Conservation (phyloP, 805 yeast species). For the Kluyveromyces dobzhanskii region DNA sequence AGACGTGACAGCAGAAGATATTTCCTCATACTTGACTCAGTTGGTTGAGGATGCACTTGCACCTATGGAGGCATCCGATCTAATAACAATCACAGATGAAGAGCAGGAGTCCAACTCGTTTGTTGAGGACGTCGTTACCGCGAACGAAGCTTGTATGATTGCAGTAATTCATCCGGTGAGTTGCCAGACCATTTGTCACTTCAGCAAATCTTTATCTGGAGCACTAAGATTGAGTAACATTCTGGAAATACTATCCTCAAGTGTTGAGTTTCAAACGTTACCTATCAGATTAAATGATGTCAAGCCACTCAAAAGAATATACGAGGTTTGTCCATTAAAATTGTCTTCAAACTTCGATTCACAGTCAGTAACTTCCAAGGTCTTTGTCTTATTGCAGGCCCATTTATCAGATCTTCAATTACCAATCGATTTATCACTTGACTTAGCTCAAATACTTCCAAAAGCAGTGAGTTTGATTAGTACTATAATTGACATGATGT, state of each 20-base stretch:
- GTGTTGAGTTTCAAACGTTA: conserved; percentile 64
- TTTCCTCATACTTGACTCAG: conserved; percentile 79
- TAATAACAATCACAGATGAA: conserved; percentile 46
- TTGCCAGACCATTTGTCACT: conserved; percentile 56
- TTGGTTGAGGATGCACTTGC: conserved; percentile 62
- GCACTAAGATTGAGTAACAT: conserved; percentile 53
- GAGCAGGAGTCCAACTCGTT: conserved; percentile 26
- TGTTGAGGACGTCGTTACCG: conserved; percentile 36
- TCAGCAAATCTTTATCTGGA: conserved; percentile 41
- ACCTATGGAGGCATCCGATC: conserved; percentile 51
- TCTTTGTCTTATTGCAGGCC: conserved; percentile 71
- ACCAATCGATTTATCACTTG: conserved; percentile 53
- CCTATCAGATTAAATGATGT: conserved; percentile 59
- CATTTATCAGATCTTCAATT: conserved; percentile 62
- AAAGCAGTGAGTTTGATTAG: conserved; percentile 44
- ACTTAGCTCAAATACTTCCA: conserved; percentile 45
- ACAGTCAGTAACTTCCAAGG: conserved; percentile 52
- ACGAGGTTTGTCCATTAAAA: conserved; percentile 58
- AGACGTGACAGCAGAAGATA: conserved; percentile 53
- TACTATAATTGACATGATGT: conserved; percentile 65
- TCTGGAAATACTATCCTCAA: conserved; percentile 55
- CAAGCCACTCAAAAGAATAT: conserved; percentile 37
- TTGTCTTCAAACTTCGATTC: conserved; percentile 26
- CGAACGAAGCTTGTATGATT: conserved; percentile 66
- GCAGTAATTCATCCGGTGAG: conserved; percentile 66